Evolutionary conservation across 2,329 filamentous ascomycete species (phyloP).

Genomic region (Colletotrichum acutatum): DNA sequence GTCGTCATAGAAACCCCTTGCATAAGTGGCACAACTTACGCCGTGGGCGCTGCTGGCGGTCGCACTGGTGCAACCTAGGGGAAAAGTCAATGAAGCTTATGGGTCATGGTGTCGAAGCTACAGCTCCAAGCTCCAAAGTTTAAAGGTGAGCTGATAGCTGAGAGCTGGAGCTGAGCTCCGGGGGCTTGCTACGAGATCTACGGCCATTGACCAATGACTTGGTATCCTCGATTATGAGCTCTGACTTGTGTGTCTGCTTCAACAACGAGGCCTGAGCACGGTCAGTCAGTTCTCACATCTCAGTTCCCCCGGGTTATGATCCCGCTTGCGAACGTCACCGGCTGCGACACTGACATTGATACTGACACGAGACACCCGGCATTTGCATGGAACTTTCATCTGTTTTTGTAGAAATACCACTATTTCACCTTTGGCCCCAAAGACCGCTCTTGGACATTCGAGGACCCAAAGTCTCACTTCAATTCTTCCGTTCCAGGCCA

Average conservation of each 20-base stretch:
- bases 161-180: not conserved
- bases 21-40: slow-evolving; percentile 34
- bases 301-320: too few relatives aligned
- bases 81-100: slow-evolving; percentile 2
- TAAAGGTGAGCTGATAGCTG: not conserved
- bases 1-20: slow-evolving; percentile 38
- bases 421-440: not conserved
- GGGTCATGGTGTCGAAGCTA: not conserved
- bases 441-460: not conserved
- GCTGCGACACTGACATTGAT: not conserved
- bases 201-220: slow-evolving; percentile 22
- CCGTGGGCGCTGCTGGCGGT: not conserved
- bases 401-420: not conserved
- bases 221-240: not conserved
- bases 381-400: not conserved
- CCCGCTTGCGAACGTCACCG: not conserved
- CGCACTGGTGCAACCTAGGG: not conserved
- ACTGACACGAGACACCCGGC: not conserved
- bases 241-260: not conserved
- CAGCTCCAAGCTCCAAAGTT: not conserved
- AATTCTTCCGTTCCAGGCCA: not conserved
- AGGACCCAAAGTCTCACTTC: not conserved
- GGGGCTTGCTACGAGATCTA: not conserved
- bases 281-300: not conserved
- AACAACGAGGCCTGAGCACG: not conserved